These are phyloP conservation scores for Pythium oligandrum DNA, from an alignment of 352 stramenopile species.

Conservation along the genomic window DNA sequence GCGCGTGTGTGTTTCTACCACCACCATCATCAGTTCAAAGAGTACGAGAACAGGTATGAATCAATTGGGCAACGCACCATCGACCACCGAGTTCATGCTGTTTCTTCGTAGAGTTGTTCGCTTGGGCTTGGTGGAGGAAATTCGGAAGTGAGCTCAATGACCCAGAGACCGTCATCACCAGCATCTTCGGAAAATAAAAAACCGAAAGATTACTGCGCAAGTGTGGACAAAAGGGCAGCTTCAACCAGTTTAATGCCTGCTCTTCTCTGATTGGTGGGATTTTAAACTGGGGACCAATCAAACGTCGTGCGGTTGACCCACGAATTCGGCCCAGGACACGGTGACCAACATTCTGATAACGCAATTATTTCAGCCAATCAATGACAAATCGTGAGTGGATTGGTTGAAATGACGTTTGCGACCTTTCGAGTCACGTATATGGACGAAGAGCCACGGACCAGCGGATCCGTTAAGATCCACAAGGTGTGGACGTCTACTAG, in stretches of 20 bases:
- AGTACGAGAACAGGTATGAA: neutral
- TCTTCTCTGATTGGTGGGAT: neutral
- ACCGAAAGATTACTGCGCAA: too few species aligned
- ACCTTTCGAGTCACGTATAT: conserved; percentile 12
- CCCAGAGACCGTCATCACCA: too few species aligned
- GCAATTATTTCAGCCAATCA: conserved; percentile 8
- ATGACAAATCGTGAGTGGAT: conserved; percentile 2
- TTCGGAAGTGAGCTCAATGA: neutral
- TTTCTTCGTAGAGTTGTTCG: neutral
- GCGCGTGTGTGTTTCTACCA: conserved; percentile 12
- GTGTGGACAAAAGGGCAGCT: too few species aligned
- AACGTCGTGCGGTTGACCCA: neutral
- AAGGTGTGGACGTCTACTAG: too few species aligned
- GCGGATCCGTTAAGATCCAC: too few species aligned
- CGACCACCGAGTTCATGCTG: conserved; percentile 5
- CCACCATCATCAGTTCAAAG: neutral
- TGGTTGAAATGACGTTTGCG: conserved; percentile 8
- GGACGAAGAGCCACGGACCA: too few species aligned
- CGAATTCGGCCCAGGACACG: neutral
- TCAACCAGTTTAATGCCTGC: too few species aligned
- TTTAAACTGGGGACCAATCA: conserved; percentile 7
- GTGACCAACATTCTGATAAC: neutral
- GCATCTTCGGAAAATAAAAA: too few species aligned
- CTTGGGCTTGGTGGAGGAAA: too few species aligned
- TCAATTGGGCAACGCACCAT: neutral